Evolutionary conservation across 2,329 filamentous ascomycete genomes (phyloP).

Genomic region (Delphinella strobiligena): DNA sequence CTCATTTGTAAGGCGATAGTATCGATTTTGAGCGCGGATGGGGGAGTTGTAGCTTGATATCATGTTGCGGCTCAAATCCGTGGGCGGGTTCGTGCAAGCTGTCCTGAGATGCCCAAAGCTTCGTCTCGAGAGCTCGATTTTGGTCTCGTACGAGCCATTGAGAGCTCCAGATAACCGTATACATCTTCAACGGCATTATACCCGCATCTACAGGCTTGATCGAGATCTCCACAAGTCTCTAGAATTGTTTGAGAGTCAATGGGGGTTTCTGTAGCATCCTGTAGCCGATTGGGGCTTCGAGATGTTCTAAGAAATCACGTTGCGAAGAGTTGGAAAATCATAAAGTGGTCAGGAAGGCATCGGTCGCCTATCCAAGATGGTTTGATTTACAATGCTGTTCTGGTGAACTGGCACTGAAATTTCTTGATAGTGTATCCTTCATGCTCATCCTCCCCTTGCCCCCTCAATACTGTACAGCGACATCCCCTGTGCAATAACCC

Average conservation of each 20-base stretch:
- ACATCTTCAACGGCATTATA: not conserved
- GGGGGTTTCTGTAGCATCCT: not conserved
- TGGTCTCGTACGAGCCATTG: too few relatives aligned
- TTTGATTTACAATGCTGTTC: not conserved
- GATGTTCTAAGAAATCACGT: not conserved
- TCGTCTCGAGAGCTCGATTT: too few relatives aligned
- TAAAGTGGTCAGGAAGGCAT: not conserved
- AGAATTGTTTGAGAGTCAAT: not conserved
- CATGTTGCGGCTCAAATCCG: too few relatives aligned
- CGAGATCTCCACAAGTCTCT: not conserved
- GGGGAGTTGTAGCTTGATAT: too few relatives aligned
- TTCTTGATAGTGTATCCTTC: not conserved
- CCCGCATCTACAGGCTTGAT: not conserved
- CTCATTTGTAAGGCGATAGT: too few relatives aligned
- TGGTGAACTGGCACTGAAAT: not conserved
- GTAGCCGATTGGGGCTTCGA: not conserved
- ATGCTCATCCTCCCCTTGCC: not conserved
- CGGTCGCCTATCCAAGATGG: not conserved
- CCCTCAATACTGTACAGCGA: not conserved
- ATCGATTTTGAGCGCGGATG: too few relatives aligned
- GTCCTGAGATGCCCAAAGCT: too few relatives aligned
- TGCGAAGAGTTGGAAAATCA: not conserved
- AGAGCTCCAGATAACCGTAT: too few relatives aligned
- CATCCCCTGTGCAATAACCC: constrained; percentile 37
- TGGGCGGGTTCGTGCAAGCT: too few relatives aligned